phyloP scores from a whole-genome alignment of 805 yeast genomes.

The Pichia membranifaciens region DNA sequence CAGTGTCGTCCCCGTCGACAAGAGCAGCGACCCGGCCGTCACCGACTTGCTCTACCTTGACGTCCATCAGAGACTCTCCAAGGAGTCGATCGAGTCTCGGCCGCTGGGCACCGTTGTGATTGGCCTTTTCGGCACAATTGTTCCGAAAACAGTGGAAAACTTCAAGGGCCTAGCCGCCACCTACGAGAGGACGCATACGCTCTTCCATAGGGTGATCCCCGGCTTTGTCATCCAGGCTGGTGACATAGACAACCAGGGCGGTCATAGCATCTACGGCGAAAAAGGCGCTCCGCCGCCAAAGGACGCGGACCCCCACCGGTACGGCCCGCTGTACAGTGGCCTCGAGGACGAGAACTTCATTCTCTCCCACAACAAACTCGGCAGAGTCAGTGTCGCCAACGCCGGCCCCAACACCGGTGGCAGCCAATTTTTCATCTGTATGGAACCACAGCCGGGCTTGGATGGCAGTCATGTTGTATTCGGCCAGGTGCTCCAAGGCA shows the following conservation, averaged over 20 bases:
- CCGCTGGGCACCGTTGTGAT: slow-evolving; percentile 42
- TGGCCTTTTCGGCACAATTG: slow-evolving; percentile 61
- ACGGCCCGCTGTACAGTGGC: slow-evolving; percentile 43
- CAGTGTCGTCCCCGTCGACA: not conserved
- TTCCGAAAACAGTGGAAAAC: slow-evolving; percentile 58
- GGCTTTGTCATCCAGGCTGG: slow-evolving; percentile 87
- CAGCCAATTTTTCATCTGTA: slow-evolving; percentile 65
- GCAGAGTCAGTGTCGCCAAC: slow-evolving; percentile 47
- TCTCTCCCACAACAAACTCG: slow-evolving; percentile 41
- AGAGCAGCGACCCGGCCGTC: slow-evolving; percentile 38
- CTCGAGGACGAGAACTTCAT: slow-evolving; percentile 70
- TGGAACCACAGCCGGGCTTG: slow-evolving; percentile 44
- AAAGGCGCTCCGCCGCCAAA: slow-evolving; percentile 8
- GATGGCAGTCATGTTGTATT: slow-evolving; percentile 68
- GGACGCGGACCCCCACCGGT: slow-evolving; percentile 3
- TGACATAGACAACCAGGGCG: slow-evolving; percentile 74
- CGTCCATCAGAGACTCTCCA: slow-evolving; percentile 24
- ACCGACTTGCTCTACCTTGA: slow-evolving; percentile 43
- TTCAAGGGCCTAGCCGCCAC: slow-evolving; percentile 46
- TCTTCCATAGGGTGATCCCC: slow-evolving; percentile 69
- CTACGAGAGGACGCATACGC: slow-evolving; percentile 44
- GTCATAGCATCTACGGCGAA: slow-evolving; percentile 57
- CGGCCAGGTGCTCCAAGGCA: slow-evolving; percentile 69
- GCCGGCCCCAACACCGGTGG: slow-evolving; percentile 53
- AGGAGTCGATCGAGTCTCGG: slow-evolving; percentile 10